phyloP scores from a whole-genome alignment of 2,329 filamentous ascomycete genomes.

The Diaporthe sp. region DNA sequence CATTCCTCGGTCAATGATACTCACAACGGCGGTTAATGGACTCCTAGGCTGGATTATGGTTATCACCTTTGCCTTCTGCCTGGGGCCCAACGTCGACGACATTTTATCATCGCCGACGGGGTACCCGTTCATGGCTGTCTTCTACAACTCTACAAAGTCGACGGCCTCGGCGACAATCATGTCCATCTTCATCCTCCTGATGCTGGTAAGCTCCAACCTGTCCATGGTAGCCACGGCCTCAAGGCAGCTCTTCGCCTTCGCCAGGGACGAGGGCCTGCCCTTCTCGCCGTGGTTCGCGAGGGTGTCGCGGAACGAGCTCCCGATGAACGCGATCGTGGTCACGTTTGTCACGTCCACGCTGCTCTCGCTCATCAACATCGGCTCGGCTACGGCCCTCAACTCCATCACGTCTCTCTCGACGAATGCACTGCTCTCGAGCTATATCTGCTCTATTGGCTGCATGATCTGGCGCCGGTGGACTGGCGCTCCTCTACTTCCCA shows the following conservation, averaged over 20 bases:
- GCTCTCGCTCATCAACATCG: conserved; percentile 34
- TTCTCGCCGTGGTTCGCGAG: conserved; percentile 47
- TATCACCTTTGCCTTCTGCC: conserved; percentile 26
- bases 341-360: conserved; percentile 30
- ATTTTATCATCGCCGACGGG: conserved; percentile 41
- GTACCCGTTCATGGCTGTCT: conserved; percentile 48
- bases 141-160: conserved; percentile 45
- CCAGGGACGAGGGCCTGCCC: conserved; percentile 53
- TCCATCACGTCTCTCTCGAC: conserved; percentile 39
- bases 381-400: conserved; percentile 38
- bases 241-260: conserved; percentile 50
- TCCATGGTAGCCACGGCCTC: conserved; percentile 48
- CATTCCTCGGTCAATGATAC: conserved; percentile 55
- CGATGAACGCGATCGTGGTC: conserved; percentile 40
- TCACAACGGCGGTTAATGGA: conserved; percentile 51
- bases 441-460: conserved; percentile 39
- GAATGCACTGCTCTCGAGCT: conserved; percentile 39
- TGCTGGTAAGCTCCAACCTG: conserved; percentile 45
- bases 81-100: conserved; percentile 42
- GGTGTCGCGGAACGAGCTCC: conserved; percentile 42
- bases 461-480: conserved; percentile 52
- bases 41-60: conserved; percentile 49
- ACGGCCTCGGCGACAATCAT: conserved; percentile 44
- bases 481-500: conserved; percentile 42
- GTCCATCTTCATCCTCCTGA: conserved; percentile 46